These are phyloP conservation scores for Oidiodendron maius DNA, from an alignment of 495 filamentous ascomycete species.

Conservation along the genomic window DNA sequence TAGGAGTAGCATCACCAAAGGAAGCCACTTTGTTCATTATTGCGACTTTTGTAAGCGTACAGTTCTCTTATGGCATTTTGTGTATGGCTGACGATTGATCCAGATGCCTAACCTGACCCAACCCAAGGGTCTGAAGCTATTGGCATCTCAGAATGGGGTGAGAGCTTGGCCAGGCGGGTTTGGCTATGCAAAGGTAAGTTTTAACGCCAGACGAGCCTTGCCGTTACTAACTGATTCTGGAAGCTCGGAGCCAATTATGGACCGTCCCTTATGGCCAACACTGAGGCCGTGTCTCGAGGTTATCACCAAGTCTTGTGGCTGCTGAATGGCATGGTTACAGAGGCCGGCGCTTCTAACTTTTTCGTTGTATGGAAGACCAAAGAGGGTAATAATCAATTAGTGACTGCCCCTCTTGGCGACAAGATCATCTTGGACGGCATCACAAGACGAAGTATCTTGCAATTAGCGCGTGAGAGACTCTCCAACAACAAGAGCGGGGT, in stretches of 20 bases:
- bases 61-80: not conserved
- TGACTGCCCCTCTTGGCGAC: conserved; percentile 77
- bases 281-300: conserved; percentile 61
- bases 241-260: conserved; percentile 84
- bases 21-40: conserved; percentile 85
- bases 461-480: conserved; percentile 62
- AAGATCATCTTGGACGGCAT: conserved; percentile 82
- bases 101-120: conserved; percentile 59
- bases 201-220: no score
- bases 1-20: conserved; percentile 76
- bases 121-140: conserved; percentile 62
- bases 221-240: no score
- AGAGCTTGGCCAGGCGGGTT: conserved; percentile 92
- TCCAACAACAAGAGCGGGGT: conserved; percentile 31
- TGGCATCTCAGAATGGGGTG: conserved; percentile 70
- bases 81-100: conserved; percentile 16
- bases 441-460: conserved; percentile 69
- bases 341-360: conserved; percentile 91
- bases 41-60: conserved; percentile 32
- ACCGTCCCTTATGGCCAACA: conserved; percentile 68
- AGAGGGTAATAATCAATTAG: conserved; percentile 61
- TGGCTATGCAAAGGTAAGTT: conserved; percentile 63
- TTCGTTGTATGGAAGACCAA: conserved; percentile 75
- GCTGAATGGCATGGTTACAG: conserved; percentile 74
- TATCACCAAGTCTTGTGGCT: conserved; percentile 93